Evolutionary conservation across 164 flowering plant genomes (phyloP), one percentile per base, ranked within the genome.

Genomic region (Cinnamomum chago): DNA sequence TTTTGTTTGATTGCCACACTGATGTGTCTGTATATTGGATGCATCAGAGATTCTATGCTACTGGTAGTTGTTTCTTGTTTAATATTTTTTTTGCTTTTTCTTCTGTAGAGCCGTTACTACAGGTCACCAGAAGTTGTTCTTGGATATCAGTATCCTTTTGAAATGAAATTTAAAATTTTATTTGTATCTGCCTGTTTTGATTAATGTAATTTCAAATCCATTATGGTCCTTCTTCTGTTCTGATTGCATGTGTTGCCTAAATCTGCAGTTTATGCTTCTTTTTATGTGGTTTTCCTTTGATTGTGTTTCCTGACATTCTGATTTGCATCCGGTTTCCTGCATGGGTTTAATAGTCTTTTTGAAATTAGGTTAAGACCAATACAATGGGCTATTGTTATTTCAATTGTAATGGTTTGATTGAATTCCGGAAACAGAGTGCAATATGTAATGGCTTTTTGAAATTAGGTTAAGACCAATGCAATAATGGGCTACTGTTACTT

Each of bases 81-180:
- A 25, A 25, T 73, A 35, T 40, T 1, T 60, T 30, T 28, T 65
- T 75, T 68, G 66, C 62, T 35, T 35, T 77, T 80, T 79, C 52
- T 81, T 64, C 70, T 86, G 88, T 97, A 96, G 99, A 94, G 98
- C 74, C 98, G 99, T 67, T 96, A 94, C 79, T 96, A 96, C 77
- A 84, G 99, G 78, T 96, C 99, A 72, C 99, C 99, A 51, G 99
- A 96, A 86, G 98, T 96, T 82, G 90, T 96, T 77, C 98, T 96
- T 79, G 99, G 99, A 0, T 90, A 94, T 81, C 97, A 88, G 99
- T 96, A 96, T 96, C 99, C 98, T 94, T 75, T 20, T 40, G 47
- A 23, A n/a, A 17, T 40, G 35, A 12, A 30, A 25, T 28, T 3
- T 13, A 67, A 28, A 67, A 67, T 25, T 12, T 28, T 28, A 33